phyloP scores from a whole-genome alignment of 2,329 filamentous ascomycete species.

The Pestalotiopsis sp. region DNA sequence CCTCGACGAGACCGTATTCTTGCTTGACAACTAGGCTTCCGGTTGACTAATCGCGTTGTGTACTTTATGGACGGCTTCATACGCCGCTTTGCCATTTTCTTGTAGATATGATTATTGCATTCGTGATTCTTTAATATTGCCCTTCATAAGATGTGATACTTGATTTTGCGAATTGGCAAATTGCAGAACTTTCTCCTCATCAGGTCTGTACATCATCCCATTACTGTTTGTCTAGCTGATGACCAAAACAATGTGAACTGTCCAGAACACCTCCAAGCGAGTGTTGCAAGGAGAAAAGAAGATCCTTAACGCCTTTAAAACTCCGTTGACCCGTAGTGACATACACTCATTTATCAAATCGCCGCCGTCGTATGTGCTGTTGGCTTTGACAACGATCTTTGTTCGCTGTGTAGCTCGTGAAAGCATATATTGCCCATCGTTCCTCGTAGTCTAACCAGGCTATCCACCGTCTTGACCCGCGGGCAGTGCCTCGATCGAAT shows the following conservation, averaged over 20 bases:
- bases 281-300: not conserved
- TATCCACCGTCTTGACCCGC: not conserved
- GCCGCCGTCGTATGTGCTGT: not conserved
- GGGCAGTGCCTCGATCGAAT: not conserved
- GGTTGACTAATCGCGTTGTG: no score
- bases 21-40: constrained; percentile 1
- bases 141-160: not conserved
- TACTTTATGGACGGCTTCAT: no score
- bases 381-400: not conserved
- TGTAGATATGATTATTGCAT: not conserved
- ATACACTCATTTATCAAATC: no score
- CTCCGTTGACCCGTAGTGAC: not conserved
- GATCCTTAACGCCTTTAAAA: not conserved
- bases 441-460: not conserved
- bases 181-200: no score
- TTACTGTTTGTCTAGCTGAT: not conserved
- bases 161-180: no score
- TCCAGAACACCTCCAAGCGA: not conserved
- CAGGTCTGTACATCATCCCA: not conserved
- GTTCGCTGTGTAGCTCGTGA: not conserved
- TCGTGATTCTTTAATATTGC: no score
- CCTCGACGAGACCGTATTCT: constrained; percentile 9
- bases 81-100: not conserved
- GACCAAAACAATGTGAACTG: not conserved
- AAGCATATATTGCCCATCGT: not conserved